Evolutionary conservation across 495 filamentous ascomycete genomes (phyloP).

Genomic region (Tuber magnatum): DNA sequence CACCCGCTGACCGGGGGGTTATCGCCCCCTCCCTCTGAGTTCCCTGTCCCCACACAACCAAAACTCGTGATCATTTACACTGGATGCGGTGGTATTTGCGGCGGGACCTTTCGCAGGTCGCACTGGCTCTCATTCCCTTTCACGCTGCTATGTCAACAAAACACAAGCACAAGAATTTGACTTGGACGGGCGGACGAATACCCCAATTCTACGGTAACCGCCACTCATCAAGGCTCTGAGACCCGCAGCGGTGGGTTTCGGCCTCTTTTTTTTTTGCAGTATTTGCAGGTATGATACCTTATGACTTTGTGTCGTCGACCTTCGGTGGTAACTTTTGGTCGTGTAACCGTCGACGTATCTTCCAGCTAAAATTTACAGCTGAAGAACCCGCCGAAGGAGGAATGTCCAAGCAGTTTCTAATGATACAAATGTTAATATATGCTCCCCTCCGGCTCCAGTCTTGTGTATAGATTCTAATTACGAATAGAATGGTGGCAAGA

Average conservation of each 20-base stretch:
- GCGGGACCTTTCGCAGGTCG: slow-evolving; percentile 1
- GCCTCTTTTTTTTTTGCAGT: neutral
- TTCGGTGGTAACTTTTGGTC: neutral
- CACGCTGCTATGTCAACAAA: neutral
- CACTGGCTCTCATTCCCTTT: neutral
- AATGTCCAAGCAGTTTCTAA: neutral
- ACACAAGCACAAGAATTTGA: neutral
- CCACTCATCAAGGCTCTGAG: neutral
- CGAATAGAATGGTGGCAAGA: slow-evolving; percentile 3
- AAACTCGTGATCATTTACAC: neutral
- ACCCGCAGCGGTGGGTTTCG: neutral
- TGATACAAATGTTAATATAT: neutral
- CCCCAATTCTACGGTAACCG: neutral
- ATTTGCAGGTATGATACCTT: neutral
- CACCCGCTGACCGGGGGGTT: neutral
- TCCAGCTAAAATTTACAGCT: slow-evolving; percentile 3
- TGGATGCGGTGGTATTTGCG: neutral
- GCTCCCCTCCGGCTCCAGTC: neutral
- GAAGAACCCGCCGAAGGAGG: neutral
- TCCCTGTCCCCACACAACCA: neutral
- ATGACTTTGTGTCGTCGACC: neutral
- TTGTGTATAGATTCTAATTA: neutral
- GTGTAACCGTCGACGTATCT: neutral
- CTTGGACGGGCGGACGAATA: neutral
- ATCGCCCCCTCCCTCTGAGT: neutral